Conservation (phyloP, 2,329 filamentous ascomycete species). For the Penicillium sp. region DNA sequence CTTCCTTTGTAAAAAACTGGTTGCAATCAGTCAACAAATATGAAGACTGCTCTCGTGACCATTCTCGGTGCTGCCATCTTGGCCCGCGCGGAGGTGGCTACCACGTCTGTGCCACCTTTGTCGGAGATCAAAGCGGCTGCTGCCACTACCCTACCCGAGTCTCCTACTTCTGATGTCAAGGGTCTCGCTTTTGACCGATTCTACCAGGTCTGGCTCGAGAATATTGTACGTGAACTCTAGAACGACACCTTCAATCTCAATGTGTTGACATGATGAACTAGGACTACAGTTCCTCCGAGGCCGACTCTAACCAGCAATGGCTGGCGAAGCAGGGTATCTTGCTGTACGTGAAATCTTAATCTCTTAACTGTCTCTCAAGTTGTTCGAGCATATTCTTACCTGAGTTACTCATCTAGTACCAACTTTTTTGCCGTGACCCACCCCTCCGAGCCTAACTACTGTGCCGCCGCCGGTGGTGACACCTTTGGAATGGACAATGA, state of each 20-base stretch:
- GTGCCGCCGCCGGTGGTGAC: conserved; percentile 69
- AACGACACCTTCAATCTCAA: background rate
- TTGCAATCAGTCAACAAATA: background rate
- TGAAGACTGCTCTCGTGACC: conserved; percentile 46
- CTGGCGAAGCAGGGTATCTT: conserved; percentile 58
- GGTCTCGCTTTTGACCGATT: conserved; percentile 75
- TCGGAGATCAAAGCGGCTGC: conserved; percentile 34
- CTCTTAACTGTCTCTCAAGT: no score
- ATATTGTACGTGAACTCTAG: conserved; percentile 56
- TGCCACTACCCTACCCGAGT: conserved; percentile 64
- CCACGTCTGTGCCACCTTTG: conserved; percentile 29
- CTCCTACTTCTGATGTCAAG: conserved; percentile 66
- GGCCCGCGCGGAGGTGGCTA: conserved; percentile 30
- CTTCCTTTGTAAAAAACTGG: background rate
- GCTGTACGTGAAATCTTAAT: conserved; percentile 40
- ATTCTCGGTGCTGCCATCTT: conserved; percentile 29
- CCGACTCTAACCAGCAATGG: conserved; percentile 53
- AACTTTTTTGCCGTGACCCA: conserved; percentile 69
- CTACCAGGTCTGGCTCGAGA: conserved; percentile 77
- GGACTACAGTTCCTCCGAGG: conserved; percentile 66
- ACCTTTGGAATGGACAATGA: conserved; percentile 75
- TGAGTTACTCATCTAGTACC: conserved; percentile 30
- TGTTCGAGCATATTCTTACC: background rate
- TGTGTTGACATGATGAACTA: conserved; percentile 11
- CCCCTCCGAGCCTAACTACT: conserved; percentile 77